A percentile compares a stretch with the other conserved stretches of the same genome.
Evolutionary conservation across 352 stramenopile species (phyloP).

Genomic region (Phytophthora hibernalis): DNA sequence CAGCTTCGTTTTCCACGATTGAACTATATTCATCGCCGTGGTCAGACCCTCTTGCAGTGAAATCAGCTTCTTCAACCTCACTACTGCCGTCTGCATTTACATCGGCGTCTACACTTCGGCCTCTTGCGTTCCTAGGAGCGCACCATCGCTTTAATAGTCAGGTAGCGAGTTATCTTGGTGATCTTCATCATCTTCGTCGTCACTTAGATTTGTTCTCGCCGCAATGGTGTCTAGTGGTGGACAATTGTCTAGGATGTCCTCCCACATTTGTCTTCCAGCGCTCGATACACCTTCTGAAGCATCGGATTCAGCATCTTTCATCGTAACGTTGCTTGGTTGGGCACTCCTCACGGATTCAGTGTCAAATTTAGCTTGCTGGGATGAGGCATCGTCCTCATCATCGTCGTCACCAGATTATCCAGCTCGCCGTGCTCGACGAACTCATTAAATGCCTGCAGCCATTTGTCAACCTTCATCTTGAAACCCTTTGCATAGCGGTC

Average conservation of each 20-base stretch:
- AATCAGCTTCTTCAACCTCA: too few relatives aligned
- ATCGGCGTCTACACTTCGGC: conserved; percentile 4
- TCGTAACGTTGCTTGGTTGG: not conserved
- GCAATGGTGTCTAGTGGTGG: not conserved
- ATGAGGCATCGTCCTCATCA: conserved; percentile 5
- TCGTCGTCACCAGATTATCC: conserved; percentile 4
- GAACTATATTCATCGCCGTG: not conserved
- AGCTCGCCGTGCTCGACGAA: conserved; percentile 2
- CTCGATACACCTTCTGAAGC: not conserved
- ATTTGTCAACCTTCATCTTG: conserved; percentile 16
- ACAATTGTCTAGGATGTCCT: not conserved
- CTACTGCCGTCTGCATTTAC: not conserved
- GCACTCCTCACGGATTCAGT: not conserved
- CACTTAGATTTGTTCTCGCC: not conserved
- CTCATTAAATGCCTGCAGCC: conserved; percentile 15
- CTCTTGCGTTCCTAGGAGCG: conserved; percentile 13
- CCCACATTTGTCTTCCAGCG: not conserved
- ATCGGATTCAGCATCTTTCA: not conserved
- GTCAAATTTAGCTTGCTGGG: not conserved
- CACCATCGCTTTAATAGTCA: conserved; percentile 8
- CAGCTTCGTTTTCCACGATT: not conserved
- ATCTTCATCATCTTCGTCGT: not conserved
- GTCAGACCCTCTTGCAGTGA: not conserved
- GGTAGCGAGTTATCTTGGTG: not conserved
- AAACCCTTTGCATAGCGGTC: conserved; percentile 8